Conservation (phyloP, 306 rosid species). For the Fagus sylvatica region DNA sequence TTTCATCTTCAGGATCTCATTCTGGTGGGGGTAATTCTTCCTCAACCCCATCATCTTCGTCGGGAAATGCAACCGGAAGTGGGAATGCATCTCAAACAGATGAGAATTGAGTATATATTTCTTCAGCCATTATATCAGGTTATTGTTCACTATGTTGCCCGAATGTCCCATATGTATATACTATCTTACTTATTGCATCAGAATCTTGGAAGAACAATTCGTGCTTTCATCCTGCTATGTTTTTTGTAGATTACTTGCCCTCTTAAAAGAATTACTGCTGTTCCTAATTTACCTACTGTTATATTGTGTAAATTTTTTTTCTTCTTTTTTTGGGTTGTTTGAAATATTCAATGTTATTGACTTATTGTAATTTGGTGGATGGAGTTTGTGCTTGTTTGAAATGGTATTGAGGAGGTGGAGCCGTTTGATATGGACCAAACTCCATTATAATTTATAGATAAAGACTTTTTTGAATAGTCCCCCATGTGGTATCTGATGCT, state of each 20-base stretch:
- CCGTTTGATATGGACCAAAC: not conserved
- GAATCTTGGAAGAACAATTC: slow-evolving; percentile 23
- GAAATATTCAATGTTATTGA: not conserved
- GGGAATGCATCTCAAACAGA: slow-evolving; percentile 46
- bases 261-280: slow-evolving; percentile 1
- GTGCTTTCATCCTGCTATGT: slow-evolving; percentile 7
- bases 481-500: slow-evolving; percentile 8
- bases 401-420: not conserved
- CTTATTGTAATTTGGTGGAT: not conserved
- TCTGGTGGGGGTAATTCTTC: slow-evolving; percentile 42
- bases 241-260: slow-evolving; percentile 26
- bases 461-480: not conserved
- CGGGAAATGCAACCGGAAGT: slow-evolving; percentile 32
- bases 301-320: slow-evolving; percentile 8
- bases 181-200: slow-evolving; percentile 23
- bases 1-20: slow-evolving; percentile 29
- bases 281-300: slow-evolving; percentile 28
- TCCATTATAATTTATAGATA: not conserved
- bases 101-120: slow-evolving; percentile 37
- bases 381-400: slow-evolving; percentile 8
- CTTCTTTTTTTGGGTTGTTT: not conserved
- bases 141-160: slow-evolving; percentile 18
- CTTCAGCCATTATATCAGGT: not conserved
- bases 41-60: slow-evolving; percentile 30
- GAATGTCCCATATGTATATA: slow-evolving; percentile 45